Evolutionary conservation across 495 filamentous ascomycete genomes (phyloP).

Genomic region (Talaromyces borbonicus): DNA sequence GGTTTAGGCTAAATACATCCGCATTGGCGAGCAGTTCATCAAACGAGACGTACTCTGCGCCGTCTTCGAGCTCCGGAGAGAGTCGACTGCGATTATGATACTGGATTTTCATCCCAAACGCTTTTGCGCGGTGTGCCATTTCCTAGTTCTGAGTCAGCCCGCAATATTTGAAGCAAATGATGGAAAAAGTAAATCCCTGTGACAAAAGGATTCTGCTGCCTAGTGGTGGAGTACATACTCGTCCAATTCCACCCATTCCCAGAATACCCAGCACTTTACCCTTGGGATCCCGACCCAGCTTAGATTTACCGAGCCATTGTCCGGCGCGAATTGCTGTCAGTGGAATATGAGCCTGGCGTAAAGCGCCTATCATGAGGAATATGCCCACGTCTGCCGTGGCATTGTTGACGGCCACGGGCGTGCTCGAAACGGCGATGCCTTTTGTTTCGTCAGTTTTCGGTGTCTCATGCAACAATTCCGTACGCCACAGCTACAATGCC

Average conservation of each 20-base stretch:
- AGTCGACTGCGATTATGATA: conserved; percentile 62
- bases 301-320: conserved; percentile 41
- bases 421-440: conserved; percentile 58
- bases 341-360: conserved; percentile 56
- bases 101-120: conserved; percentile 59
- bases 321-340: conserved; percentile 51
- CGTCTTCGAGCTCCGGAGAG: conserved; percentile 38
- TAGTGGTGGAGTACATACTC: conserved; percentile 22
- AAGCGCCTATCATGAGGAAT: conserved; percentile 60
- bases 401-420: conserved; percentile 56
- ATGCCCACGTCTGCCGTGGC: conserved; percentile 65
- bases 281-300: conserved; percentile 56
- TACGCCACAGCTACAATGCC: no score
- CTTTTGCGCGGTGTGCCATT: conserved; percentile 57
- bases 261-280: conserved; percentile 69
- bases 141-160: conserved; percentile 30
- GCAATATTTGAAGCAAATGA: not conserved
- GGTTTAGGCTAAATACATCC: conserved; percentile 70
- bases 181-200: no score
- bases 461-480: no score
- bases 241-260: conserved; percentile 79
- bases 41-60: conserved; percentile 58
- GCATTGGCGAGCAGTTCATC: conserved; percentile 56
- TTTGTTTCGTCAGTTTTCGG: not conserved
- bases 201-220: no score